These are phyloP conservation scores for Blastobotrys chiropterorum DNA, from an alignment of 805 yeast genomes.

Conservation along the genomic window DNA sequence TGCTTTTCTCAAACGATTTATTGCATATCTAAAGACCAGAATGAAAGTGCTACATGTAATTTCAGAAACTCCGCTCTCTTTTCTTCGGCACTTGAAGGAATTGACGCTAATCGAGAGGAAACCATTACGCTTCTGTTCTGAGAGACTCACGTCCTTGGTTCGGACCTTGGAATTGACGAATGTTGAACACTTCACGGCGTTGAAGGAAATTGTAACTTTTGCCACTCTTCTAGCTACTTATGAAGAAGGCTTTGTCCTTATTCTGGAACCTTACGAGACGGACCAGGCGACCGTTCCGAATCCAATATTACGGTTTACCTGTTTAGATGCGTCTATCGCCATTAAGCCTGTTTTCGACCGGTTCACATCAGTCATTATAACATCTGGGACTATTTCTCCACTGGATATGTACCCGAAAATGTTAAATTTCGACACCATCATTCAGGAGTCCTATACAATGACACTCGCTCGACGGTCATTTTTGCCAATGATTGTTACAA, in stretches of 20 bases:
- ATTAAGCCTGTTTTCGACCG: conserved; percentile 94
- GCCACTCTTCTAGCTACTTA: conserved; percentile 95
- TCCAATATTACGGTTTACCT: conserved; percentile 87
- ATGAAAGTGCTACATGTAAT: conserved; percentile 97
- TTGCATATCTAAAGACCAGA: conserved; percentile 90
- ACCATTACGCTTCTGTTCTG: conserved; percentile 88
- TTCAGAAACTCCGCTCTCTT: conserved; percentile 94
- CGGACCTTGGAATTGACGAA: conserved; percentile 82
- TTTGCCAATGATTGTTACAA: conserved; percentile 91
- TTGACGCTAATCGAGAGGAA: conserved; percentile 87
- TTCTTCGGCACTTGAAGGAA: conserved; percentile 87
- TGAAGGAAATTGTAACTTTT: conserved; percentile 93
- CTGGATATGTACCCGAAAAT: conserved; percentile 97
- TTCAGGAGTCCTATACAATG: conserved; percentile 95
- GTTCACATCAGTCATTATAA: conserved; percentile 85
- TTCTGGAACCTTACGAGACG: conserved; percentile 92
- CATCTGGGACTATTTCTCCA: conserved; percentile 97
- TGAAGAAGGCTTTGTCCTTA: conserved; percentile 85
- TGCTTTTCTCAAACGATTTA: conserved; percentile 84
- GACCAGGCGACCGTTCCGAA: conserved; percentile 95
- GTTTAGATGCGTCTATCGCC: conserved; percentile 96
- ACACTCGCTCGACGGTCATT: conserved; percentile 88
- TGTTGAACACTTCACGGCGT: conserved; percentile 85
- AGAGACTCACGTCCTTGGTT: conserved; percentile 79
- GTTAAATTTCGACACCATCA: conserved; percentile 88